Base-by-base conservation (phyloP, 768 basidiomycete genomes). In the Boletus eberwhitei region DNA sequence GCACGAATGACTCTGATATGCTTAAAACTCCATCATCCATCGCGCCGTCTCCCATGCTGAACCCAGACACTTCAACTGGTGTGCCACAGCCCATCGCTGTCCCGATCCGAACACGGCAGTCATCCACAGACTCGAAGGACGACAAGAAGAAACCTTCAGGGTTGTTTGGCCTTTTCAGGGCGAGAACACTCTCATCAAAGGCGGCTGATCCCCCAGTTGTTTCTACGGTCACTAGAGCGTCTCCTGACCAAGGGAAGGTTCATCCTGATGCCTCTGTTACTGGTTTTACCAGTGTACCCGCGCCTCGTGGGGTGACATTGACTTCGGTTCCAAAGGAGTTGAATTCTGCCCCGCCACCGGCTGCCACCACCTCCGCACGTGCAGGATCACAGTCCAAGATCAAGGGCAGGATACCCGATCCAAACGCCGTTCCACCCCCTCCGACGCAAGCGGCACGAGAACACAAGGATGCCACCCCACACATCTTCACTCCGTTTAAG, bases 1-100 rank as follows among this genome's bases (percentile, higher is more conserved):
- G 73, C 31, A 63, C 69, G 37, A 66, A 79, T 49, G 84, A 85
- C 43, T 77, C 79, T 9, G 75, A 77, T 51, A 71, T 82, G 37
- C 75, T 87, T 35, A 77, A 76, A 62, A 87, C 86, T 0, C 85
- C 86, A 6, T 86, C 85, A 13, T 86, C 86, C 2, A 76, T 87
- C 17, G 81, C 81, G 4, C 79, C 73, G 4, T 74, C 74, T 0
- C 79, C 79, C 11, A 70, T 76, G 53, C 65, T 78, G 37, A 77
- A 77, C 48, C 70, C 77, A 13, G 73, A 56, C 17, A 43, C 48
- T 17, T 46, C 59, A 11, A 57, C 38, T 13, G 12, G 35, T 44
- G 41, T 39, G 2, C 47, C 49, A 37, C 59, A 61, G 17, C 9
- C 55, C 14, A 53, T 44, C 19, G 40, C 61, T 24, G 36, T 57